Evolutionary conservation across 352 stramenopile genomes (phyloP), one percentile per base, ranked within the genome.

Genomic region (Pythium sukuiense): DNA sequence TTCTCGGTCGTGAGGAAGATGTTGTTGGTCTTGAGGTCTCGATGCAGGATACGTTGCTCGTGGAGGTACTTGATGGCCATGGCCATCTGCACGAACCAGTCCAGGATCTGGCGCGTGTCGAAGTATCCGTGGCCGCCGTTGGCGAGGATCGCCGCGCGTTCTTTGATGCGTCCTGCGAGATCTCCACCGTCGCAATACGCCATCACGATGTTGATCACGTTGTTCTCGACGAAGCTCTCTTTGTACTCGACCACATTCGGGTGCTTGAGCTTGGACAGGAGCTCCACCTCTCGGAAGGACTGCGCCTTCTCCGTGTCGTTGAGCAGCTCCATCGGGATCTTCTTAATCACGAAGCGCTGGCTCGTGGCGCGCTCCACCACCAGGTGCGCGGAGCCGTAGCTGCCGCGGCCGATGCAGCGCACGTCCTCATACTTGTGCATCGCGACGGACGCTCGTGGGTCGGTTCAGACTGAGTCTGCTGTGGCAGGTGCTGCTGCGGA

Each of bases 161-260:
- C 69, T 46, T 87, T 81, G 56, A 94, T 89, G 45, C 79, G 77
- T 4, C 66, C 77, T 0, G 85, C 76, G 55, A 94, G 71, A 69
- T 97, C 90, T 8, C 91, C 91, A 24, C 93, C 92, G 72, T 98
- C 95, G 67, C 93, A 98, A 67, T 98, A 98, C 29, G 91, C 89
- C 95, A 98, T 98, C 57, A 97, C 89, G 64, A 98, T 98, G 70
- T 96, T 96, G 59, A 98, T 80, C 20, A 93, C 79, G 54, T 90
- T 82, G 53, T 80, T 70, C 46, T 78, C 61, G 11, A 85, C 83
- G 68, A 98, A 97, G 70, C 76, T 96, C 57, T 98, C 95, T 60
- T 90, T 96, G 77, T 98, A 98, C 58, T 95, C 88, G 57, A 98
- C 93, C 67, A 98, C 97, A 63, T 97, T 98, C 14, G 95, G 93